Conservation (phyloP, 1,139 yeast species). For the Scheffersomyces insectosa region DNA sequence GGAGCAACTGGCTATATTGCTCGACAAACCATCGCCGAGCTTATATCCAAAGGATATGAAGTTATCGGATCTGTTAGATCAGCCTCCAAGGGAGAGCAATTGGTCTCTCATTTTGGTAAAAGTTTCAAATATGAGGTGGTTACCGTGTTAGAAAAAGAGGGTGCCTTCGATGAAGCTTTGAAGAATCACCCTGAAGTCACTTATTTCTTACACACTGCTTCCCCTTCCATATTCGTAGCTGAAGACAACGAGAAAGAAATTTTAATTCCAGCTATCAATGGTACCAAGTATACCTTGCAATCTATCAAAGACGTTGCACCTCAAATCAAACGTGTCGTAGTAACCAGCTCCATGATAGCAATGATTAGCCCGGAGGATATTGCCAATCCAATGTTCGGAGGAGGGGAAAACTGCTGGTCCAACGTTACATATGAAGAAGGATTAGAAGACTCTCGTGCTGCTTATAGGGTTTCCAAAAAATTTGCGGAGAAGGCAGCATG, state of each 20-base stretch:
- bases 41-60: conserved; percentile 22
- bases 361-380: too few relatives aligned
- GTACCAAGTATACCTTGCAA: conserved; percentile 30
- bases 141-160: conserved; percentile 24
- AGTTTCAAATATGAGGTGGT: conserved; percentile 30
- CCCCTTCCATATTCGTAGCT: conserved; percentile 29
- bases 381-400: too few relatives aligned
- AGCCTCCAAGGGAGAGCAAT: conserved; percentile 29
- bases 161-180: conserved; percentile 33
- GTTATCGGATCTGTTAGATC: conserved; percentile 42
- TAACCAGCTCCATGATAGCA: conserved; percentile 59
- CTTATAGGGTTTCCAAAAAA: conserved; percentile 37
- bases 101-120: conserved; percentile 9
- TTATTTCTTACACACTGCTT: conserved; percentile 17
- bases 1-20: too few relatives aligned
- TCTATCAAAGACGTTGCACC: conserved; percentile 38
- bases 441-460: conserved; percentile 17
- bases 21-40: too few relatives aligned
- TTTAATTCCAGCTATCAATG: conserved; percentile 32
- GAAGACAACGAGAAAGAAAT: conserved; percentile 30
- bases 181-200: conserved; percentile 27
- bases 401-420: too few relatives aligned
- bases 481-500: conserved; percentile 47
- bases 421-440: conserved; percentile 38
- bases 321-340: conserved; percentile 49